Percentiles rank a stretch among this genome's conserved stretches.
Evolutionary conservation across 345 rosid species (phyloP).

Genomic region (Brassica cretica): DNA sequence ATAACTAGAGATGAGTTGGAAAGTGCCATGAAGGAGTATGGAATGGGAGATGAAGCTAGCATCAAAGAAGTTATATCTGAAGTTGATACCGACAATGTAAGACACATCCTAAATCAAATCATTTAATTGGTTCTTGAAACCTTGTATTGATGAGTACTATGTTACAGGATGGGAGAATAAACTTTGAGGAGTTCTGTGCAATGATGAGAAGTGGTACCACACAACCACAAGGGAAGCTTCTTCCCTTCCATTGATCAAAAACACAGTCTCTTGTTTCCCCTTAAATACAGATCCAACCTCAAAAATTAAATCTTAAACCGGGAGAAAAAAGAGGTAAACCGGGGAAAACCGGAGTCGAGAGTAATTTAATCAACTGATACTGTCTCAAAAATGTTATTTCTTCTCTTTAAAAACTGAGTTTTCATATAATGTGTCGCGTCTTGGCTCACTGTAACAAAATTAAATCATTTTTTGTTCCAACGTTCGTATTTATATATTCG

Average conservation of each 20-base stretch:
- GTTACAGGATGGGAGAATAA: conserved; percentile 81
- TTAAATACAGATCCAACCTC: neutral
- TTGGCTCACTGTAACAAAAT: neutral
- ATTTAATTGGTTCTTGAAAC: neutral
- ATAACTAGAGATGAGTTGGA: conserved; percentile 90
- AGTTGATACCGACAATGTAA: conserved; percentile 90
- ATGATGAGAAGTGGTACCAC: conserved; percentile 87
- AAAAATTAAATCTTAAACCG: neutral
- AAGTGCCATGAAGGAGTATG: conserved; percentile 84
- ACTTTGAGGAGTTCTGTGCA: conserved; percentile 84
- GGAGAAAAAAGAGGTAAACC: neutral
- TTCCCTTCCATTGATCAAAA: conserved; percentile 39
- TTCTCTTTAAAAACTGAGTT: neutral
- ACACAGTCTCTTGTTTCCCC: neutral
- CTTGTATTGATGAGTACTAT: neutral
- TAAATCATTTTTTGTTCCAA: neutral
- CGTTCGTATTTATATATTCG: neutral
- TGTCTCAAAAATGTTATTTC: neutral
- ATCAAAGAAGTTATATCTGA: conserved; percentile 78
- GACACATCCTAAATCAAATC: conserved; percentile 12
- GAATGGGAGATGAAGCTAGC: conserved; percentile 81
- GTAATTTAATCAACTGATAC: conserved; percentile 11
- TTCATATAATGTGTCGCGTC: neutral
- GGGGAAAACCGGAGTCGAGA: conserved; percentile 14
- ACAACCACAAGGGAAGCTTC: conserved; percentile 47